A percentile compares a stretch with the other conserved stretches of the same genome.
Evolutionary conservation across 495 filamentous ascomycete genomes (phyloP).

Genomic region (Penicillium psychrofluorescens): DNA sequence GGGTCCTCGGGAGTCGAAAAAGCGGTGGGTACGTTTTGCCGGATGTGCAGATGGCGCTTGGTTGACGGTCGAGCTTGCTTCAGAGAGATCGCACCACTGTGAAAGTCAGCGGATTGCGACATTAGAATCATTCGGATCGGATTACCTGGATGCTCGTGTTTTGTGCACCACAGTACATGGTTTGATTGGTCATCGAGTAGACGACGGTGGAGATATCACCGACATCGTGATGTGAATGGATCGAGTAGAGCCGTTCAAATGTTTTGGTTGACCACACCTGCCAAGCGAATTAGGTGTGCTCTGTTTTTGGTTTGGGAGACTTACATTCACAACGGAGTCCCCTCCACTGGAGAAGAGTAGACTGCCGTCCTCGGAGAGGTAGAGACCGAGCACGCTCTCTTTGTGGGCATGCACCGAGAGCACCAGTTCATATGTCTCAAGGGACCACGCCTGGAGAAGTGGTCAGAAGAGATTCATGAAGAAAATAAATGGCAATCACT

Average conservation of each 20-base stretch:
- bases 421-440: conserved; percentile 75
- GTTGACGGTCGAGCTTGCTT: conserved; percentile 45
- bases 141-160: conserved; percentile 82
- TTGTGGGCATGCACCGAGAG: conserved; percentile 75
- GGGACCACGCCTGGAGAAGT: conserved; percentile 61
- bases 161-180: conserved; percentile 86
- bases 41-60: conserved; percentile 65
- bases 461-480: conserved; percentile 1
- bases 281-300: conserved; percentile 5
- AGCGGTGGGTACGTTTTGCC: conserved; percentile 75
- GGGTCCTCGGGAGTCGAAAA: conserved; percentile 87
- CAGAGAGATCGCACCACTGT: conserved; percentile 57
- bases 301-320: conserved; percentile 6
- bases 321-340: conserved; percentile 86
- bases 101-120: not conserved
- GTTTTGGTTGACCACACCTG: conserved; percentile 59
- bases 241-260: conserved; percentile 71
- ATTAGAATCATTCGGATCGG: conserved; percentile 6
- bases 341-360: conserved; percentile 89
- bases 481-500: not conserved
- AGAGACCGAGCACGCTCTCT: conserved; percentile 82
- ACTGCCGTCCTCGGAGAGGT: conserved; percentile 62
- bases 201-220: conserved; percentile 92
- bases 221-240: conserved; percentile 90
- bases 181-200: conserved; percentile 71